Conservation (phyloP, 1,139 yeast species). For the Yamadazyma sp. region DNA sequence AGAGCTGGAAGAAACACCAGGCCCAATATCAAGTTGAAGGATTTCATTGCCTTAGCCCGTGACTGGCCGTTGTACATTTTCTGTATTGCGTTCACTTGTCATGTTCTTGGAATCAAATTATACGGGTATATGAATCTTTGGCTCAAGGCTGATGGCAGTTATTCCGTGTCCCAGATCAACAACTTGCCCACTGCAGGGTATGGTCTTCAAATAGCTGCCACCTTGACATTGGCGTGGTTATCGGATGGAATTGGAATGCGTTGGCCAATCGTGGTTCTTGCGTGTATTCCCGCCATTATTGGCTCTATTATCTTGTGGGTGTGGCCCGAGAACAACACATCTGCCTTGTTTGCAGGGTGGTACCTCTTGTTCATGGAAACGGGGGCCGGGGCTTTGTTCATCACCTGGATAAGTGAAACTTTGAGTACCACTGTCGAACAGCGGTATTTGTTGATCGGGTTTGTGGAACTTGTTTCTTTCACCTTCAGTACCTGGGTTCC, state of each 20-base stretch:
- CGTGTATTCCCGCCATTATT: conserved; percentile 17
- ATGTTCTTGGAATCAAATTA: conserved; percentile 15
- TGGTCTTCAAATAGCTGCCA: conserved; percentile 23
- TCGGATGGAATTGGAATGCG: conserved; percentile 23
- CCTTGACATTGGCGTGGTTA: conserved; percentile 19
- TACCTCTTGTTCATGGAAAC: conserved; percentile 19
- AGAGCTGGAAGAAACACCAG: conserved; percentile 11
- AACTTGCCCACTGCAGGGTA: conserved; percentile 30
- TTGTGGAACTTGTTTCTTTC: conserved; percentile 20
- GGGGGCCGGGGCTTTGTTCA: conserved; percentile 21
- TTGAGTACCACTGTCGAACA: conserved; percentile 19
- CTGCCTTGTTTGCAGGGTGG: conserved; percentile 20
- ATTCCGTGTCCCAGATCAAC: conserved; percentile 26
- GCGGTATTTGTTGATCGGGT: conserved; percentile 19
- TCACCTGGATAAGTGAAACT: conserved; percentile 23
- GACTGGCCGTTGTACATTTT: conserved; percentile 17
- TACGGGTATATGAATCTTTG: conserved; percentile 22
- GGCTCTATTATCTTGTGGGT: conserved; percentile 18
- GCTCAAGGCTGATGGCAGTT: conserved; percentile 24
- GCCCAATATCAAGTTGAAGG: conserved; percentile 9
- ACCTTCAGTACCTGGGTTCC: conserved; percentile 22
- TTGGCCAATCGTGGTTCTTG: conserved; percentile 16
- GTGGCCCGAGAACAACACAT: conserved; percentile 11
- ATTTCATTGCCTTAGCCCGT: conserved; percentile 2
- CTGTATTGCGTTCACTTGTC: conserved; percentile 12